phyloP scores from a whole-genome alignment of 345 rosid species.

The Eutrema yunnanense region DNA sequence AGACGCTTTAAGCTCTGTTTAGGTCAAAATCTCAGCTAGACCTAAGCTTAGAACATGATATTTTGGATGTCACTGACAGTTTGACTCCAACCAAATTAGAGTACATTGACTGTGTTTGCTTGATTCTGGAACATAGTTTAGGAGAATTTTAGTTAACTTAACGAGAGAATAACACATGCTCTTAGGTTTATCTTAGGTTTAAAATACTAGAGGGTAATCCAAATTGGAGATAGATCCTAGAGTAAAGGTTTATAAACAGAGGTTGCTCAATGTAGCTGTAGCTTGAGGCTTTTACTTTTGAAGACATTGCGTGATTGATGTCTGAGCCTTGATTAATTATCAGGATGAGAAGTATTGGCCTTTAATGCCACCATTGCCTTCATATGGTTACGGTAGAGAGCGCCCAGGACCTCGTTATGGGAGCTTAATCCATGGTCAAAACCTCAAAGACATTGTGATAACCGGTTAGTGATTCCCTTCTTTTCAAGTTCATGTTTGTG shows the following conservation, averaged over 20 bases:
- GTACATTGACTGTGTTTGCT: neutral
- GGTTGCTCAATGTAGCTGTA: neutral
- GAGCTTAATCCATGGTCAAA: constrained; percentile 65
- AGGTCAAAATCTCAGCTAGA: neutral
- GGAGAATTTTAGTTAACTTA: neutral
- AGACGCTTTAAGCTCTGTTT: neutral
- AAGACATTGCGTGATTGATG: neutral
- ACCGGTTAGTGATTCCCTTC: constrained; percentile 37
- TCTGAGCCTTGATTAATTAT: neutral
- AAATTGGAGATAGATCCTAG: neutral
- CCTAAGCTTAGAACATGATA: neutral
- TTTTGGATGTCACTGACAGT: too few relatives aligned
- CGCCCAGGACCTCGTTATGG: constrained; percentile 69
- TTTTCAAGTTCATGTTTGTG: neutral
- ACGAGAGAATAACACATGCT: neutral
- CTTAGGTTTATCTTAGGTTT: too few relatives aligned
- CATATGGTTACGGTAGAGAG: constrained; percentile 68
- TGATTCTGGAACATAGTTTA: neutral
- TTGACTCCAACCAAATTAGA: neutral
- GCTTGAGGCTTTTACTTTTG: neutral
- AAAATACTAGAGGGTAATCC: too few relatives aligned
- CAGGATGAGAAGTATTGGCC: constrained; percentile 66
- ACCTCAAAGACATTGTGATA: constrained; percentile 60
- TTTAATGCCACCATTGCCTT: constrained; percentile 62
- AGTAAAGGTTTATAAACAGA: neutral